These are phyloP conservation scores for Mycena crocata DNA, from an alignment of 768 basidiomycete genomes.

Conservation along the genomic window DNA sequence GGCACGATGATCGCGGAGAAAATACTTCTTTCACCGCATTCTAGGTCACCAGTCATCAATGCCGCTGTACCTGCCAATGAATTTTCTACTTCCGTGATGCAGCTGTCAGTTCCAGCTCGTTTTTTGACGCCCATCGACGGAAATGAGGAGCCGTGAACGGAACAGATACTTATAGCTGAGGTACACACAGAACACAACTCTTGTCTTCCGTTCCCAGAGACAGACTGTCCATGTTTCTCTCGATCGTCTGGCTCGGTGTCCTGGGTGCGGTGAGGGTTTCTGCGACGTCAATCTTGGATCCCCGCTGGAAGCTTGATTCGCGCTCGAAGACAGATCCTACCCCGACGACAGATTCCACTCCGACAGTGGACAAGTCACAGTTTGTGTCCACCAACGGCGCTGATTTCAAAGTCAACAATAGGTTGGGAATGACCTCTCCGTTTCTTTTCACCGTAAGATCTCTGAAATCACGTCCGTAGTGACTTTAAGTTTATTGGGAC, in stretches of 20 bases:
- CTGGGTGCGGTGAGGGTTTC: constrained; percentile 14
- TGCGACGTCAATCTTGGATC: constrained; percentile 18
- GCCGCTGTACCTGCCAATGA: constrained; percentile 1
- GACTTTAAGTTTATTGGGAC: constrained; percentile 62
- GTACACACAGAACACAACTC: constrained; percentile 13
- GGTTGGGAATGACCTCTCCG: constrained; percentile 47
- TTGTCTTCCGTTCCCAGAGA: constrained; percentile 22
- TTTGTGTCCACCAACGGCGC: constrained; percentile 60
- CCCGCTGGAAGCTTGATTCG: constrained; percentile 8
- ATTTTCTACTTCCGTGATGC: constrained; percentile 6
- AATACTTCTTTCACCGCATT: constrained; percentile 17
- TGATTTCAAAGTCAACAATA: constrained; percentile 68
- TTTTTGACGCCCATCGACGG: constrained; percentile 5
- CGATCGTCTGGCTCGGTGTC: constrained; percentile 21
- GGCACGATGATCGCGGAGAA: constrained; percentile 18
- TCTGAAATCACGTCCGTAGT: constrained; percentile 44
- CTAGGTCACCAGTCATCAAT: not conserved
- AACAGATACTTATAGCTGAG: constrained; percentile 16
- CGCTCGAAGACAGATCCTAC: not conserved
- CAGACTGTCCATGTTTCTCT: constrained; percentile 24
- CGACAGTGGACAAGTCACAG: constrained; percentile 37
- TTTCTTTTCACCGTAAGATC: constrained; percentile 40
- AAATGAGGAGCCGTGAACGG: constrained; percentile 5
- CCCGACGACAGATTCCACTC: not conserved
- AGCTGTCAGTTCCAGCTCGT: not conserved